Evolutionary conservation across 805 yeast species (phyloP).

Genomic region (Spathaspora boniae): DNA sequence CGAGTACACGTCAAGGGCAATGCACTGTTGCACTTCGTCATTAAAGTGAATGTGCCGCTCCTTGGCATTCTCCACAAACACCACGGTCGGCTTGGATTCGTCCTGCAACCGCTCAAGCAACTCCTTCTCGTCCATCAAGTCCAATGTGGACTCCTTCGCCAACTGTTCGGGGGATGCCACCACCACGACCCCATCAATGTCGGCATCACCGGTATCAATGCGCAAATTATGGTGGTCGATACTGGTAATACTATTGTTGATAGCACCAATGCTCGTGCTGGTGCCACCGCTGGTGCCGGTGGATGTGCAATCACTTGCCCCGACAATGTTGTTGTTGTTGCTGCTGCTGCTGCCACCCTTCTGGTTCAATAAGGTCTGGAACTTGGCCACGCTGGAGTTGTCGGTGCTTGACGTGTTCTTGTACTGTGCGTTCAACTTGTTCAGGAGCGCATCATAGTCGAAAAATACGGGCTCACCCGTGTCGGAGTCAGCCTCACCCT

Average conservation of each 20-base stretch:
- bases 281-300: neutral
- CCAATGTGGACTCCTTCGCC: neutral
- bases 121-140: neutral
- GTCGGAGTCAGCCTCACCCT: conserved; percentile 10
- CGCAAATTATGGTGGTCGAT: neutral
- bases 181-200: neutral
- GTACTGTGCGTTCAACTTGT: conserved; percentile 41
- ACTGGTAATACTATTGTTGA: conserved; percentile 1
- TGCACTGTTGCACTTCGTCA: conserved; percentile 92
- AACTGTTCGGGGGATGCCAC: neutral
- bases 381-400: conserved; percentile 14
- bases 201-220: neutral
- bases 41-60: conserved; percentile 82
- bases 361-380: conserved; percentile 13
- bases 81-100: neutral
- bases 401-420: conserved; percentile 12
- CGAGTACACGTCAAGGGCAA: conserved; percentile 56
- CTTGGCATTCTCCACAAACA: too few species aligned
- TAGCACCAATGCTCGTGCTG: neutral
- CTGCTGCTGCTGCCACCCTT: conserved; percentile 1
- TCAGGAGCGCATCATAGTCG: conserved; percentile 43
- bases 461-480: conserved; percentile 41
- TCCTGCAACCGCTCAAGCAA: neutral
- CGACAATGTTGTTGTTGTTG: neutral
- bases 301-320: too few species aligned